These are phyloP conservation scores for Fraxinus nigra DNA, from an alignment of 305 asterid species.

Conservation along the genomic window DNA sequence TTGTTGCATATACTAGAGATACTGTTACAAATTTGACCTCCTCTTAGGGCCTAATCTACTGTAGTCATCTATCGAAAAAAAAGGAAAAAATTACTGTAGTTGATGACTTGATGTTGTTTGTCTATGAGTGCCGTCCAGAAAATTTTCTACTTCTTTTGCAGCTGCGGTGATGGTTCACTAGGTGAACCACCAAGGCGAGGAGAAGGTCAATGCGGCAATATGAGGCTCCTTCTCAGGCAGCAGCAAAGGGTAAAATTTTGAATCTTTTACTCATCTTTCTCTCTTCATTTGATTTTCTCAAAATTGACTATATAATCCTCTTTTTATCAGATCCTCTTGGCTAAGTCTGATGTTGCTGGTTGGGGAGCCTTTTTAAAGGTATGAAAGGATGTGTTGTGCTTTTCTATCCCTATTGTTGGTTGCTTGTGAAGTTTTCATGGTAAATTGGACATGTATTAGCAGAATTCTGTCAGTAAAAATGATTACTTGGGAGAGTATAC, in stretches of 20 bases:
- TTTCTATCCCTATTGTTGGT: constrained; percentile 7
- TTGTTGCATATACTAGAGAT: not conserved
- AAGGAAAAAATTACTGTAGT: not conserved
- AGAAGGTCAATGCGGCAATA: constrained; percentile 93
- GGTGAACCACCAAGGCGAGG: constrained; percentile 91
- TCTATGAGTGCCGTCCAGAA: not conserved
- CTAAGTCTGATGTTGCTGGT: constrained; percentile 91
- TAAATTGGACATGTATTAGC: constrained; percentile 21
- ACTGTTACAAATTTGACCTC: not conserved
- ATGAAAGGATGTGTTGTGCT: constrained; percentile 13
- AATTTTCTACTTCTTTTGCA: constrained; percentile 36
- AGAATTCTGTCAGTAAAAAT: constrained; percentile 87
- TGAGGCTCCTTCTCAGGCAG: constrained; percentile 95
- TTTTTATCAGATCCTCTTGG: constrained; percentile 65
- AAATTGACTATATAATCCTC: constrained; percentile 5
- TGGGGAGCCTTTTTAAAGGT: constrained; percentile 99
- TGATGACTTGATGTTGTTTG: not conserved
- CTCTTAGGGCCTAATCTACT: constrained; percentile 1
- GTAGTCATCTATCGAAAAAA: not conserved
- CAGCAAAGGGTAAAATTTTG: constrained; percentile 76
- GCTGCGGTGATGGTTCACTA: constrained; percentile 85
- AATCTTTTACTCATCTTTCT: constrained; percentile 10
- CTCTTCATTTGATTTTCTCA: constrained; percentile 7
- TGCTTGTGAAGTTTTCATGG: constrained; percentile 6
- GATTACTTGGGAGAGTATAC: constrained; percentile 98